Evolutionary conservation across 2,329 filamentous ascomycete species (phyloP), one percentile per base, ranked within the genome.

Genomic region (Fusarium transvaalense): DNA sequence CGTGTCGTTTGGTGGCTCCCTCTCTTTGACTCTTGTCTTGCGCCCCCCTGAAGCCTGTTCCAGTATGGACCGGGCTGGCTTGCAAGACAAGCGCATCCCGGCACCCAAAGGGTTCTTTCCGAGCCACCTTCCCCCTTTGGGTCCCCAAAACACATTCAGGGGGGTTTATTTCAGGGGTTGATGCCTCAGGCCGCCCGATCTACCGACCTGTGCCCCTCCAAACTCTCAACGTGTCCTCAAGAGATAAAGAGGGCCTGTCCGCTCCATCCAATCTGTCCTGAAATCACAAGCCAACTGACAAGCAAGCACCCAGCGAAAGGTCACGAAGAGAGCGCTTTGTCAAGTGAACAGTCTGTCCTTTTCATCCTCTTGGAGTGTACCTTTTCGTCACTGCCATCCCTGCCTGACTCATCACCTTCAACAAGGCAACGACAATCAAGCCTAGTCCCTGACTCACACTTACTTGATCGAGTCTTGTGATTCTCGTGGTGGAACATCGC

Each of bases 161-260:
- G 67, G 68, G 56, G 32, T 46, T 32, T 31, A 48, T 55, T 52
- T 68, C 66, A 69, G 66, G 71, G 67, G 60, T 64, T 58, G 46
- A 3, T 58, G 75, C 77, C 77, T 78, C 73, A 78, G 77, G 77
- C 76, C 71, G 2, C 42, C 34, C 29, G 9, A 67, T 61, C 50
- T 42, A 12, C 15, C 48, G 37, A 55, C 42, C 48, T 51, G 39
- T 47, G 53, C 58, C 54, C 64, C 46, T 53, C 53, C 50, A 64
- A 71, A 72, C 46, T 53, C 54, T 74, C 69, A 69, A 77, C 75
- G 75, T 77, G 75, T 74, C 75, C 75, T 77, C 66, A 70, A 74
- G 71, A 78, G 72, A 79, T 80, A 80, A 80, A 79, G 74, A 77
- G 67, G 55, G 60, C 69, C 68, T 59, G 52, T 74, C 68, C 70